These are phyloP conservation scores for Penicillium sp. DNA, from an alignment of 2,329 filamentous ascomycete genomes.

Conservation along the genomic window DNA sequence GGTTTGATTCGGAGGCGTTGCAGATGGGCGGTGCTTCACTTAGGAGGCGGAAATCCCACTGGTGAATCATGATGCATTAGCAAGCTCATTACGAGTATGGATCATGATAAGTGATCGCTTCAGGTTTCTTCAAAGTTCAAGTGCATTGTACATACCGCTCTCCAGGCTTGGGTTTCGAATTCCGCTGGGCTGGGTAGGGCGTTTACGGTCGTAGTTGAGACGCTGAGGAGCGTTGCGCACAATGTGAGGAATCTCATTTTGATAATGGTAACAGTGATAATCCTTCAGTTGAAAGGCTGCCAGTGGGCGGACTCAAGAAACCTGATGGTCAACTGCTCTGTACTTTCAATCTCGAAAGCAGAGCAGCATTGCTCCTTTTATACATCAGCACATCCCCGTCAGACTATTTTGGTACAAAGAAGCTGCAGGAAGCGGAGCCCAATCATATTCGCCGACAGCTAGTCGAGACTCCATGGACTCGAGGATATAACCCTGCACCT, in stretches of 20 bases:
- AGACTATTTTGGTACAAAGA: constrained; percentile 1
- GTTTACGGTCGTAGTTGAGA: neutral
- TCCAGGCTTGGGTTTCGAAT: constrained; percentile 14
- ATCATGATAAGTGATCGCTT: no score
- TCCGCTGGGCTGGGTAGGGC: constrained; percentile 6
- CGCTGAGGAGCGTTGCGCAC: neutral
- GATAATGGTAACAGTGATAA: neutral
- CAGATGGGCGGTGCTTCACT: constrained; percentile 30
- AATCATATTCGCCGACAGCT: neutral
- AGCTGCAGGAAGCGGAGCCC: constrained; percentile 4
- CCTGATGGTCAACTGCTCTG: no score
- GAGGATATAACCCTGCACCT: neutral
- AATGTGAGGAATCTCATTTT: constrained; percentile 6
- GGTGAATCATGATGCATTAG: neutral
- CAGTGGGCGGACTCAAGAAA: neutral
- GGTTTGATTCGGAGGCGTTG: constrained; percentile 18
- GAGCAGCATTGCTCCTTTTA: constrained; percentile 2
- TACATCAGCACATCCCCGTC: neutral
- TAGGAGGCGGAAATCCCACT: constrained; percentile 34
- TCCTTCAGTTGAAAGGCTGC: neutral
- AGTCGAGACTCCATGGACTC: neutral
- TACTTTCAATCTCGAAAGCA: neutral
- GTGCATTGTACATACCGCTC: constrained; percentile 25
- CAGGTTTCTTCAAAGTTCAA: no score
- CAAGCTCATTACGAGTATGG: neutral